Evolutionary conservation across 2,329 filamentous ascomycete species (phyloP).

Genomic region (Fusarium sp.): DNA sequence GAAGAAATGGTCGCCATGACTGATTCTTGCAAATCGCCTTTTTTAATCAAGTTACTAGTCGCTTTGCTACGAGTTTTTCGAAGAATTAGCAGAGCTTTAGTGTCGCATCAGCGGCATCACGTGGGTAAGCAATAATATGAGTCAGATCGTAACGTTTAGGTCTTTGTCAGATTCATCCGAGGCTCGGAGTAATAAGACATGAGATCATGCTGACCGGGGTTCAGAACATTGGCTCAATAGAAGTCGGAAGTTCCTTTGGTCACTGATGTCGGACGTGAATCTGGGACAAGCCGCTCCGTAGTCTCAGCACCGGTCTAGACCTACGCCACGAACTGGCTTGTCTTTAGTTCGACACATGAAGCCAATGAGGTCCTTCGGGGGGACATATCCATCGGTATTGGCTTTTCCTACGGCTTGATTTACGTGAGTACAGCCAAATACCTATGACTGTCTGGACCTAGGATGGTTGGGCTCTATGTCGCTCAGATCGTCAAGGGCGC

Average conservation of each 20-base stretch:
- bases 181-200: too few species aligned
- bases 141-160: neutral
- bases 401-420: neutral
- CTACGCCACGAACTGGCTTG: neutral
- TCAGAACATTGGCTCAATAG: too few species aligned
- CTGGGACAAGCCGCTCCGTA: neutral
- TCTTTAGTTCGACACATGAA: neutral
- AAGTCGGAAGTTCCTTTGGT: neutral
- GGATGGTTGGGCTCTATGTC: neutral
- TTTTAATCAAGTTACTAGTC: too few species aligned
- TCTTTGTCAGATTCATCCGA: neutral
- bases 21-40: accelerated
- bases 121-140: neutral
- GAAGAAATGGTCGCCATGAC: neutral
- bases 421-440: too few species aligned
- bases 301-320: neutral
- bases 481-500: neutral
- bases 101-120: neutral
- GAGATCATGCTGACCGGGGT: neutral
- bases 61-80: accelerated
- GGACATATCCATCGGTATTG: accelerated
- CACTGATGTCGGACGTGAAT: too few species aligned
- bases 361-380: accelerated
- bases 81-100: accelerated
- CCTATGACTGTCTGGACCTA: neutral